Evolutionary conservation across 2,329 filamentous ascomycete genomes (phyloP).

Genomic region (Incumbomyces delicatus): DNA sequence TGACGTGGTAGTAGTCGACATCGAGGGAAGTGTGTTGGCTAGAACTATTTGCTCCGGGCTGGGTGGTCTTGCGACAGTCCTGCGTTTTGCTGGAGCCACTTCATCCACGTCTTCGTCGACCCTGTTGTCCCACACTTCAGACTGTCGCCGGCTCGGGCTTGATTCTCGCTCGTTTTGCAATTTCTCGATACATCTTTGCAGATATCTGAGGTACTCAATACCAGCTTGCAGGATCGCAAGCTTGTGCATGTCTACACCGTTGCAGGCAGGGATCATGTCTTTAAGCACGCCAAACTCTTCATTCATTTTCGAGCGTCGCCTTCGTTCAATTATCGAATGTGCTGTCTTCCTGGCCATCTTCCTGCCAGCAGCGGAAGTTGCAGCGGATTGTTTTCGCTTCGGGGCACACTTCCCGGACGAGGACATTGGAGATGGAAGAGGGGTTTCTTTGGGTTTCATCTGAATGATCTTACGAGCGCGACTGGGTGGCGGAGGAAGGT

Average conservation of each 20-base stretch:
- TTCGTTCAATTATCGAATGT: constrained; percentile 85
- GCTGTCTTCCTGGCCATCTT: constrained; percentile 95
- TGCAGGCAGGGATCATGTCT: constrained; percentile 88
- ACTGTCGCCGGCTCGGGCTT: background rate
- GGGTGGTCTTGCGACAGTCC: too few species aligned
- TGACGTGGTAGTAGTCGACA: constrained; percentile 7
- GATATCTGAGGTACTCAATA: constrained; percentile 87
- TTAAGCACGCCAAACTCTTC: constrained; percentile 93
- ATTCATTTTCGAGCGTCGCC: constrained; percentile 93
- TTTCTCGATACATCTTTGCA: constrained; percentile 45
- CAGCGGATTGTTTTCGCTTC: constrained; percentile 69
- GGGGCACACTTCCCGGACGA: constrained; percentile 18
- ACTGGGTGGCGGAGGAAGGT: constrained; percentile 80
- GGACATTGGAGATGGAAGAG: constrained; percentile 24
- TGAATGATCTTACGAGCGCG: constrained; percentile 93
- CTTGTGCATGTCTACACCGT: constrained; percentile 95
- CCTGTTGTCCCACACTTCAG: constrained; percentile 4
- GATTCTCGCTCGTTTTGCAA: constrained; percentile 39
- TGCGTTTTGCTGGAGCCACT: background rate
- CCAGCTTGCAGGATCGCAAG: constrained; percentile 89
- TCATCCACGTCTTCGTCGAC: constrained; percentile 12
- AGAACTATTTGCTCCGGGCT: too few species aligned
- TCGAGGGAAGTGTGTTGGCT: background rate
- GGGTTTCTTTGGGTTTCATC: constrained; percentile 63
- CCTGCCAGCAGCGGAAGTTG: constrained; percentile 73